phyloP scores from a whole-genome alignment of 805 yeast species.

The Barnettozyma wickerhamii region DNA sequence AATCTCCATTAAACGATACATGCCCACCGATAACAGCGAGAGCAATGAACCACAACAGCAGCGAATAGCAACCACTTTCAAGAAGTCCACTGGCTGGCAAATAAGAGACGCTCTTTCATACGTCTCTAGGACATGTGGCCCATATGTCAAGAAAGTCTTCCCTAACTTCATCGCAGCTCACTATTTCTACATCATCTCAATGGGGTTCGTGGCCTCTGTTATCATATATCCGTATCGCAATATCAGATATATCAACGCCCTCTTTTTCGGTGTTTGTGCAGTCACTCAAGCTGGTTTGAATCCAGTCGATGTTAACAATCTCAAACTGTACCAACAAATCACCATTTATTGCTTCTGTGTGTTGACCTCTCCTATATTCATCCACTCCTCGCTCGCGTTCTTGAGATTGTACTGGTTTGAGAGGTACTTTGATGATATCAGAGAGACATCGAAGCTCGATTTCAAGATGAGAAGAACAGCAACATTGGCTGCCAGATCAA shows the following conservation, averaged over 20 bases:
- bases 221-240: conserved; percentile 73
- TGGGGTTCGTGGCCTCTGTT: conserved; percentile 66
- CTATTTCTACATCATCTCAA: conserved; percentile 60
- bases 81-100: conserved; percentile 36
- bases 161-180: conserved; percentile 56
- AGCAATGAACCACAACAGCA: too few relatives aligned
- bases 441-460: conserved; percentile 69
- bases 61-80: too few relatives aligned
- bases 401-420: conserved; percentile 88
- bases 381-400: conserved; percentile 74
- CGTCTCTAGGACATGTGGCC: conserved; percentile 28
- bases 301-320: conserved; percentile 61
- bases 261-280: conserved; percentile 73
- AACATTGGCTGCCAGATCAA: conserved; percentile 55
- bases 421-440: conserved; percentile 78
- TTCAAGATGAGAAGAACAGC: conserved; percentile 79
- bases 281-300: conserved; percentile 91
- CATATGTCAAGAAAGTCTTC: conserved; percentile 33
- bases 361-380: conserved; percentile 81
- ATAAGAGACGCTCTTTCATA: conserved; percentile 33
- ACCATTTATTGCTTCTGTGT: conserved; percentile 57
- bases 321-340: conserved; percentile 77
- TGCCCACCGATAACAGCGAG: too few relatives aligned
- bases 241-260: conserved; percentile 65
- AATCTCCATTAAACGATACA: too few relatives aligned